Base-by-base conservation (phyloP, 2,329 filamentous ascomycete species). In the Neofusicoccum umdonicola region DNA sequence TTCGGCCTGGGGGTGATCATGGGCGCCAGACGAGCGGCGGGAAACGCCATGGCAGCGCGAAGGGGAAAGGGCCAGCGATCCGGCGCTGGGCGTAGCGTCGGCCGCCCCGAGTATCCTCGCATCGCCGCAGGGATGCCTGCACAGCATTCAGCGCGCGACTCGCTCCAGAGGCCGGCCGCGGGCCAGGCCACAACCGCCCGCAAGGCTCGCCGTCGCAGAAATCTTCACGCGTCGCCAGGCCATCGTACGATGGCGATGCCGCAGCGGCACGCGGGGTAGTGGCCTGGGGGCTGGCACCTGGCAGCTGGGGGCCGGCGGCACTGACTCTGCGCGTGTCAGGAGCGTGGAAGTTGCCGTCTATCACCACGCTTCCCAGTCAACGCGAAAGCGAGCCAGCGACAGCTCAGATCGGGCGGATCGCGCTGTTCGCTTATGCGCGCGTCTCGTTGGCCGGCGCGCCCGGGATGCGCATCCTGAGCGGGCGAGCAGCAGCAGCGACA, bases 341-440 rank as follows among this genome's bases (percentile, higher is more conserved):
- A 60, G 56, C 56, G 22, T 60, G 56, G 56, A 60, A 60, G 56
- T 37, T 60, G 56, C 56, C 56, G 56, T 22, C 42, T 35, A 45
- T 60, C 56, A 45, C 56, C 56, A 22, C 52, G 51, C 51, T 11
- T 34, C 34, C 13, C 48, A 15, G 31, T 31, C 41, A 60, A 60
- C 56, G 56, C 56, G 56, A 60, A 60, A 47, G 56, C 56, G 56
- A 60, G 47, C 41, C 54, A 45, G 54, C 54, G 22, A 9, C 34
- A 22, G 41, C 41, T 58, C 41, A 60, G 56, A 60, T 60, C 56
- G 56, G 56, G 56, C 56, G 56, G 56, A 60, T 60, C 56, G 50
- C 50, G 50, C 34, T 52, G 50, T 39, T 52, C 50, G 56, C 56
- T 60, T 60, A 60, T 47, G 56, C 56, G 56, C 27, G 15, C 42